phyloP scores from a whole-genome alignment of 345 rosid species.

The Sisymbrium irio region DNA sequence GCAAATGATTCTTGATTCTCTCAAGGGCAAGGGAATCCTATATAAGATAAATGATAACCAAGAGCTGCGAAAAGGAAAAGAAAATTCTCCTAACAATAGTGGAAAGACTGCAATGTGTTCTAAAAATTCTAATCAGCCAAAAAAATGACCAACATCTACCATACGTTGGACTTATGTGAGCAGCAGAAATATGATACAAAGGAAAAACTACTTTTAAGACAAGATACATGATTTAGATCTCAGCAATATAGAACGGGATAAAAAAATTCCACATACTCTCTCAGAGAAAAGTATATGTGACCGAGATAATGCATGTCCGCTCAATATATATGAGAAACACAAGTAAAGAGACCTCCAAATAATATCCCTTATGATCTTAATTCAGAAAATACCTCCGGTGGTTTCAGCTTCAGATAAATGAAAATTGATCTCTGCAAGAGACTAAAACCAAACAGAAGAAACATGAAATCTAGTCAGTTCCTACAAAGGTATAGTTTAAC shows the following conservation, averaged over 20 bases:
- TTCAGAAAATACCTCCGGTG: slow-evolving; percentile 65
- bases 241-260: not conserved
- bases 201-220: slow-evolving; percentile 5
- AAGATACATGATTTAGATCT: slow-evolving; percentile 4
- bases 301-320: not conserved
- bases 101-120: slow-evolving; percentile 6
- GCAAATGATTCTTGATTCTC: slow-evolving; percentile 1
- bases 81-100: too few relatives aligned
- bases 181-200: slow-evolving; percentile 10
- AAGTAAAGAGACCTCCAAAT: slow-evolving; percentile 16
- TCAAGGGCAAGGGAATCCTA: not conserved
- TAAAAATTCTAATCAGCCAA: slow-evolving; percentile 6
- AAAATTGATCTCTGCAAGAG: slow-evolving; percentile 83
- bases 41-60: slow-evolving; percentile 5
- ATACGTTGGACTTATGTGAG: not conserved
- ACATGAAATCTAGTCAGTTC: slow-evolving; percentile 33
- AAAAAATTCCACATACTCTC: not conserved
- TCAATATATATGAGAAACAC: slow-evolving; percentile 9
- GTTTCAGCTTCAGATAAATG: slow-evolving; percentile 76
- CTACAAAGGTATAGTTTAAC: slow-evolving; percentile 26
- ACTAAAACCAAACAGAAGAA: slow-evolving; percentile 51
- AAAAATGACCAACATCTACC: slow-evolving; percentile 6
- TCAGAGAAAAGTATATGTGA: slow-evolving; percentile 8
- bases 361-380: slow-evolving; percentile 6
- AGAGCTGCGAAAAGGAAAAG: not conserved